Conservation (phyloP, 2,329 filamentous ascomycete genomes). For the Lojkania enalia region DNA sequence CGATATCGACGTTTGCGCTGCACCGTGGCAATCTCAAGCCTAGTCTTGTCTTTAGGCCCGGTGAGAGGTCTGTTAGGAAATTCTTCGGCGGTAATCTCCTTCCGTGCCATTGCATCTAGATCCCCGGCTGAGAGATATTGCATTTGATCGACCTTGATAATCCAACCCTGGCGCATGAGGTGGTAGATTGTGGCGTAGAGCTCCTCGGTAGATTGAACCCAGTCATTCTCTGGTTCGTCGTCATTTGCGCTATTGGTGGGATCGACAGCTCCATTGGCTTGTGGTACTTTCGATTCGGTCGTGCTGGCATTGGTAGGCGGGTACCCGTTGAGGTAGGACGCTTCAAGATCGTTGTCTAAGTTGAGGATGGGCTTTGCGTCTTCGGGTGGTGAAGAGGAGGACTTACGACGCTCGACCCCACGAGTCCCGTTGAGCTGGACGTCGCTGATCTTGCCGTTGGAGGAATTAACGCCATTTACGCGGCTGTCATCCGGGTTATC, state of each 20-base stretch:
- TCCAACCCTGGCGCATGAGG: constrained; percentile 66
- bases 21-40: constrained; percentile 61
- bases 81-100: constrained; percentile 60
- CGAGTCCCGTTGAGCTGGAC: too few species aligned
- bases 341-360: not conserved
- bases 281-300: not conserved
- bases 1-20: constrained; percentile 58
- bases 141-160: constrained; percentile 62
- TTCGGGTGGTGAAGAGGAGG: too few species aligned
- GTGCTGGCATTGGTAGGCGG: not conserved
- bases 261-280: not conserved
- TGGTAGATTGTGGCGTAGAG: constrained; percentile 40
- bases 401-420: too few species aligned
- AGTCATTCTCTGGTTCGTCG: too few species aligned
- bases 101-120: constrained; percentile 61
- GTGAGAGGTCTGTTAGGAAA: constrained; percentile 57
- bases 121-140: constrained; percentile 62
- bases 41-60: constrained; percentile 67
- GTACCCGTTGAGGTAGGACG: not conserved
- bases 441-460: too few species aligned
- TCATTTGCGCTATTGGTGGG: too few species aligned
- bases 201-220: too few species aligned
- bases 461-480: too few species aligned
- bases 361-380: too few species aligned
- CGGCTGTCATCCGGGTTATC: too few species aligned